Conservation (phyloP, 1,139 yeast genomes). For the Pichia sp. region DNA sequence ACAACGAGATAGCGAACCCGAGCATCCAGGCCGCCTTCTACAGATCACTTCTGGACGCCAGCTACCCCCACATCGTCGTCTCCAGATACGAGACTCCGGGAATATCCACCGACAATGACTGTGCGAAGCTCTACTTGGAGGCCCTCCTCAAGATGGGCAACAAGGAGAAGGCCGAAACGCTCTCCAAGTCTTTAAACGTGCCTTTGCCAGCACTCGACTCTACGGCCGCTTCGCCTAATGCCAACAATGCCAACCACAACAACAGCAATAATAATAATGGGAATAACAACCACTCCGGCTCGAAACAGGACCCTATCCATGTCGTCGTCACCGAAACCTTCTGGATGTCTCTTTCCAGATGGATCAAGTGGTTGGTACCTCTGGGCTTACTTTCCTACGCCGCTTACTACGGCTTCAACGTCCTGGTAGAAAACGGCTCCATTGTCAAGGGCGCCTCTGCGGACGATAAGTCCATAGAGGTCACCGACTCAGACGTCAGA, state of each 20-base stretch:
- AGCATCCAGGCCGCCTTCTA: constrained; percentile 78
- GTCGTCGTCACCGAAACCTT: constrained; percentile 85
- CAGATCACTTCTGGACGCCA: constrained; percentile 61
- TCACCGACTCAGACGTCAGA: constrained; percentile 78
- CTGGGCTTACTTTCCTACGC: constrained; percentile 71
- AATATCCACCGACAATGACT: constrained; percentile 72
- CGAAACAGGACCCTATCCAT: constrained; percentile 68
- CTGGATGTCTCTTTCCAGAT: constrained; percentile 69
- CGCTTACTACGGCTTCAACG: constrained; percentile 69
- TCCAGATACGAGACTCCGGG: constrained; percentile 91
- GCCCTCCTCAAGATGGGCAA: constrained; percentile 79
- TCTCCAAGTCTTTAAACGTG: constrained; percentile 35
- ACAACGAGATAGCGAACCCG: constrained; percentile 63
- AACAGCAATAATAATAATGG: background rate
- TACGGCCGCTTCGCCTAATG: background rate
- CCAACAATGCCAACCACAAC: constrained; percentile 5
- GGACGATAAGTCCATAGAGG: constrained; percentile 75
- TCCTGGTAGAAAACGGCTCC: constrained; percentile 79
- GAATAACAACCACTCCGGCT: constrained; percentile 18
- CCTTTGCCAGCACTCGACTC: constrained; percentile 14
- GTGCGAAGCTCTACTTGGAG: constrained; percentile 70
- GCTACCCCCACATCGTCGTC: constrained; percentile 90
- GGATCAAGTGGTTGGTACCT: constrained; percentile 88
- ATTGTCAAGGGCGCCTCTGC: constrained; percentile 73
- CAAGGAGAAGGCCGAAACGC: constrained; percentile 66